These are phyloP conservation scores for Paracoccidioides brasiliensis DNA, from an alignment of 2,329 filamentous ascomycete genomes.

Conservation along the genomic window DNA sequence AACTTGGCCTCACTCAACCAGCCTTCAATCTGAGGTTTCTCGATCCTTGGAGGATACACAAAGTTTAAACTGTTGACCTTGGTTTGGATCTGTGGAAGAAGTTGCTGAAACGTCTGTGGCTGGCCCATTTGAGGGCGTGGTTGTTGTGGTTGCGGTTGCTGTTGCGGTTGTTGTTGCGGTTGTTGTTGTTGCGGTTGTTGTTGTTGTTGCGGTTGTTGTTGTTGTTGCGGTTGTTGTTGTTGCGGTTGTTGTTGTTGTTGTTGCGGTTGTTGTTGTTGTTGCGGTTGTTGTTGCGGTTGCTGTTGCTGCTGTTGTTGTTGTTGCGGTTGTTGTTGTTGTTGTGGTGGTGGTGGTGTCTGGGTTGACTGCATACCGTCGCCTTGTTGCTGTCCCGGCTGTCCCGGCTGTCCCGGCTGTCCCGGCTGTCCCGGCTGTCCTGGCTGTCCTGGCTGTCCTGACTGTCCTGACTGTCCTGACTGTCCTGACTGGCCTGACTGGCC, in stretches of 20 bases:
- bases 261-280: conserved; percentile 18
- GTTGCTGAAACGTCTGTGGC: conserved; percentile 27
- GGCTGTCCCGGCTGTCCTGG: too few species aligned
- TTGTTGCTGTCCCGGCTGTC: too few species aligned
- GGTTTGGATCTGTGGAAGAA: conserved; percentile 33
- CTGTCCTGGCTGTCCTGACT: too few species aligned
- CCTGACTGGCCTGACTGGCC: too few species aligned
- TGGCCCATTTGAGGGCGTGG: conserved; percentile 22
- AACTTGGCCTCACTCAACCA: conserved; percentile 37
- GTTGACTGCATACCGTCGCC: too few species aligned
- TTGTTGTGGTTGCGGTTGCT: conserved; percentile 15
- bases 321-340: conserved; percentile 17
- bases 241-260: conserved; percentile 12
- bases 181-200: conserved; percentile 19
- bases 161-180: conserved; percentile 17
- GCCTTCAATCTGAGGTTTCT: conserved; percentile 29
- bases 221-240: conserved; percentile 18
- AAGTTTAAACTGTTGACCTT: conserved; percentile 34
- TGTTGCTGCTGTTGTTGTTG: conserved; percentile 19
- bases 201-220: conserved; percentile 19
- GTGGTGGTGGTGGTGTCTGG: too few species aligned
- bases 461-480: too few species aligned
- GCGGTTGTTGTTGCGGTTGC: conserved; percentile 19
- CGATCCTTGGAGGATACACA: conserved; percentile 33
- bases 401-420: too few species aligned